Conservation (phyloP, 1,139 yeast genomes). For the Torulaspora pretoriensis region DNA sequence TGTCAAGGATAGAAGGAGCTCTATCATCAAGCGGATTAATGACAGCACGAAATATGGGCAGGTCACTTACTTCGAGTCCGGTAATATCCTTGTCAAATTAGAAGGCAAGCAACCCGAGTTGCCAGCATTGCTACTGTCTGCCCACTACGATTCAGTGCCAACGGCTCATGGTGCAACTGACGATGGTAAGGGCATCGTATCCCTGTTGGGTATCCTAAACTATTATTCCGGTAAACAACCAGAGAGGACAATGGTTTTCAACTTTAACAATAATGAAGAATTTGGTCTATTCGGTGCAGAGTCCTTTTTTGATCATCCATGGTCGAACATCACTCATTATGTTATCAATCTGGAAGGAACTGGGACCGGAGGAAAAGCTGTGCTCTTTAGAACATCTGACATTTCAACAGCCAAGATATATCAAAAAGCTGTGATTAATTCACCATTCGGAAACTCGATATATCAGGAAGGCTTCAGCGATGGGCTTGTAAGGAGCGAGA, state of each 20-base stretch:
- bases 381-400: slow-evolving; percentile 80
- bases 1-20: slow-evolving; percentile 48
- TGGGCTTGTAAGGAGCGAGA: slow-evolving; percentile 71
- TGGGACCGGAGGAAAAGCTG: slow-evolving; percentile 88
- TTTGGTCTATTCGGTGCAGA: slow-evolving; percentile 83
- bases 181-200: slow-evolving; percentile 89
- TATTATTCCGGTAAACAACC: slow-evolving; percentile 50
- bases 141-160: slow-evolving; percentile 89
- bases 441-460: slow-evolving; percentile 75
- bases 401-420: slow-evolving; percentile 62
- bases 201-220: slow-evolving; percentile 66
- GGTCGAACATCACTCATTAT: slow-evolving; percentile 59
- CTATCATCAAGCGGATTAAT: slow-evolving; percentile 47
- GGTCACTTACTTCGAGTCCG: slow-evolving; percentile 70
- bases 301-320: slow-evolving; percentile 68
- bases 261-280: slow-evolving; percentile 88
- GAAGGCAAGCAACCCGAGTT: slow-evolving; percentile 55
- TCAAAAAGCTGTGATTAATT: slow-evolving; percentile 39
- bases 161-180: slow-evolving; percentile 86
- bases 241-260: slow-evolving; percentile 66
- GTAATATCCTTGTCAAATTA: slow-evolving; percentile 68
- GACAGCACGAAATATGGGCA: slow-evolving; percentile 41
- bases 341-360: slow-evolving; percentile 92
- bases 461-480: slow-evolving; percentile 79
- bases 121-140: slow-evolving; percentile 70